Evolutionary conservation across 2,329 filamentous ascomycete species (phyloP), one percentile per base, ranked within the genome.

Genomic region (Myriosclerotinia duriaeana): DNA sequence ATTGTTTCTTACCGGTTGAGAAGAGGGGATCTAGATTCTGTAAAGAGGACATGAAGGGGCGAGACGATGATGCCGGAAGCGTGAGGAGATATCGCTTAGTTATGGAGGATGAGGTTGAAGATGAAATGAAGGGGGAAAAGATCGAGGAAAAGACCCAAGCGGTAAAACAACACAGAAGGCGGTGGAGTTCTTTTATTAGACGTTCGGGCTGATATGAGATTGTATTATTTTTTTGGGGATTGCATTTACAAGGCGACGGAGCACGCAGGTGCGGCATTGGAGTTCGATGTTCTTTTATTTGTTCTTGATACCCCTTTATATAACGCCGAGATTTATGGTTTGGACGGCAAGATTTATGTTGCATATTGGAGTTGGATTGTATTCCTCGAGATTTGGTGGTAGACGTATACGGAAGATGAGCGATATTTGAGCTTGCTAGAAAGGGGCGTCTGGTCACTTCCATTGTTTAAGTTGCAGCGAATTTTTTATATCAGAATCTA

Each of bases 61-160:
- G 40, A 50, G 72, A 66, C 36, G 69, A 69, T 34, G 86, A 89
- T 74, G 78, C 81, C 1, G 86, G 87, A 26, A 89, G 86, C 67
- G 87, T 89, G 67, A 80, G 87, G 20, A 80, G 87, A 20, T 89
- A 89, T 74, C 79, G 87, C 5, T 78, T 89, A 6, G 6, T 75
- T 86, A 50, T 67, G 58, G 72, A 69, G 38, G 68, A 72, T 22
- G 67, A 70, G 44, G 42, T 26, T 22, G 40, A 53, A 50, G 26
- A 50, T 5, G 34, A 52, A 52, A 46, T 20, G 26, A 64, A 22
- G 20, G 52, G 62, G 30, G 52, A 34, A 22, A 44, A 9, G 20
- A 48, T 44, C 11, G 12, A 63, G 40, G 48, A 42, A 15, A 53
- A 30, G 22, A 15, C 22, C 2, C 36, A 55, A 36, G 30, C 62